Evolutionary conservation across 805 yeast genomes (phyloP).

Genomic region (Starmerella vaccinii): DNA sequence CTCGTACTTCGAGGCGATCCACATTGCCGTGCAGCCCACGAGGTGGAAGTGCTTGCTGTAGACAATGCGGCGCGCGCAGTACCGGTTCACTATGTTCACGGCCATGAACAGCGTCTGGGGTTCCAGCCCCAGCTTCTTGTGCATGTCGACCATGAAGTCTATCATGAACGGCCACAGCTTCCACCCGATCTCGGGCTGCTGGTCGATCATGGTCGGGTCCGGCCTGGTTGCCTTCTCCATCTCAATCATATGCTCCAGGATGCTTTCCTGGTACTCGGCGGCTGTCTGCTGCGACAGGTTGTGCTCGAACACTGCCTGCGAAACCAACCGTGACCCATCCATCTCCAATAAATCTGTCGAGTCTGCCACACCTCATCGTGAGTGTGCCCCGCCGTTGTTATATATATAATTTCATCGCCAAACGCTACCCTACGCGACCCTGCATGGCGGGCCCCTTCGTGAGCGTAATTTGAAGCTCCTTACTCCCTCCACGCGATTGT

Average conservation of each 20-base stretch:
- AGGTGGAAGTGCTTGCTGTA: slow-evolving; percentile 75
- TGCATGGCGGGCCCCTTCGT: slow-evolving; percentile 5
- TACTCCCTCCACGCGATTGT: neutral
- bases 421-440: slow-evolving; percentile 6
- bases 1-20: slow-evolving; percentile 76
- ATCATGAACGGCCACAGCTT: slow-evolving; percentile 58
- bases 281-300: slow-evolving; percentile 24
- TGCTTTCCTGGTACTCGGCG: slow-evolving; percentile 33
- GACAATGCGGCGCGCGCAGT: slow-evolving; percentile 77
- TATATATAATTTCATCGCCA: slow-evolving; percentile 9
- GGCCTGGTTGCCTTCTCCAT: slow-evolving; percentile 38
- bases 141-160: slow-evolving; percentile 59
- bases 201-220: slow-evolving; percentile 52
- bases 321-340: slow-evolving; percentile 12
- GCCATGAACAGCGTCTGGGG: slow-evolving; percentile 58
- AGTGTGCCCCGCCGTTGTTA: neutral
- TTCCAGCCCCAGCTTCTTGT: slow-evolving; percentile 52
- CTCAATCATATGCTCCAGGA: slow-evolving; percentile 30
- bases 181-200: slow-evolving; percentile 77
- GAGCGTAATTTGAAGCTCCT: slow-evolving; percentile 8
- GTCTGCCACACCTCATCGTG: neutral
- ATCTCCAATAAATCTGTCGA: neutral
- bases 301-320: slow-evolving; percentile 16
- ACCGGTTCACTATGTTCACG: slow-evolving; percentile 72
- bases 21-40: slow-evolving; percentile 80